phyloP scores from a whole-genome alignment of 495 filamentous ascomycete genomes.

The Podospora pseudopauciseta region DNA sequence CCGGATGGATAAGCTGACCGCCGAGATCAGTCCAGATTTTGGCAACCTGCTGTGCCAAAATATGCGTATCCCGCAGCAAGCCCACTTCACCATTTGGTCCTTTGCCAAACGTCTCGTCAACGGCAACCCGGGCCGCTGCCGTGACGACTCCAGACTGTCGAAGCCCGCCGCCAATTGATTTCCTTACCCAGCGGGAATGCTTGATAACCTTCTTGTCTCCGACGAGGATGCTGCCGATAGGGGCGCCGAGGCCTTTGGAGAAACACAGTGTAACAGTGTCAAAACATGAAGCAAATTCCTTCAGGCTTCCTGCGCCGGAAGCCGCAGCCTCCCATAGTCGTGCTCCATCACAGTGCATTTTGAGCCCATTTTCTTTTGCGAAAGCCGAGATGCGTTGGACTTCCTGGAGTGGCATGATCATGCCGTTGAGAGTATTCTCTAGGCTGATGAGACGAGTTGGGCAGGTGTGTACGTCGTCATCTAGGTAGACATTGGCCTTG shows the following conservation, averaged over 20 bases:
- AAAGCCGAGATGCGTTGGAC: constrained; percentile 63
- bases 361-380: constrained; percentile 62
- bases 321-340: constrained; percentile 75
- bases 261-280: constrained; percentile 85
- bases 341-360: constrained; percentile 82
- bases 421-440: constrained; percentile 80
- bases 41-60: constrained; percentile 61
- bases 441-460: constrained; percentile 78
- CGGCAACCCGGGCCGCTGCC: constrained; percentile 54
- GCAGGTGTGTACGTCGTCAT: constrained; percentile 53
- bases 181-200: constrained; percentile 73
- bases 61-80: constrained; percentile 59
- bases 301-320: constrained; percentile 56
- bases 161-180: constrained; percentile 79
- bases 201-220: constrained; percentile 63
- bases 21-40: constrained; percentile 61
- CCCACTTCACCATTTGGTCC: constrained; percentile 60
- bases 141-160: constrained; percentile 65
- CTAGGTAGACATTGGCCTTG: constrained; percentile 47
- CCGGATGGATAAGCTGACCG: constrained; percentile 56
- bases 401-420: constrained; percentile 71
- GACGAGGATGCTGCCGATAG: constrained; percentile 76
- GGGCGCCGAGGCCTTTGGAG: constrained; percentile 84
- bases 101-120: constrained; percentile 67
- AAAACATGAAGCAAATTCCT: constrained; percentile 66